Conservation (phyloP, 768 basidiomycete species). For the Cystobasidium ongulense region DNA sequence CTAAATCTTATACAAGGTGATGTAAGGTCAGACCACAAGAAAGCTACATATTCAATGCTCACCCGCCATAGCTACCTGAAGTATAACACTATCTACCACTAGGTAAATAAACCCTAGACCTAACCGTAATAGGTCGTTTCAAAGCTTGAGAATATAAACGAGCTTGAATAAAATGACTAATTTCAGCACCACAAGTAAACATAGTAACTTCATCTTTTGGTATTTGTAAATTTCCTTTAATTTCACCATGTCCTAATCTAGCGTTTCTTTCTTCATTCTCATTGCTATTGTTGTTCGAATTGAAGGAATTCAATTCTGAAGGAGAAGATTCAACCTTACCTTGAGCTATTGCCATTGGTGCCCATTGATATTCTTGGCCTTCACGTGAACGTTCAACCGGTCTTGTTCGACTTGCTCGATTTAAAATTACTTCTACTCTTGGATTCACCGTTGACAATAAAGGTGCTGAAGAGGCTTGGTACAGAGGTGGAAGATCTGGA, state of each 20-base stretch:
- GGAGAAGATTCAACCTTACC: neutral
- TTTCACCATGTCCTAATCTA: conserved; percentile 3
- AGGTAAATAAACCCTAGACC: neutral
- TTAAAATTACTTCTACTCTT: neutral
- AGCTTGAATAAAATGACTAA: conserved; percentile 14
- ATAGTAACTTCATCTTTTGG: conserved; percentile 18
- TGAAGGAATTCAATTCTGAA: neutral
- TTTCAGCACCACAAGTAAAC: conserved; percentile 17
- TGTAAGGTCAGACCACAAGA: no score
- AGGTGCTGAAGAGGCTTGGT: neutral
- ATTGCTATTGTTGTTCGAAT: no score
- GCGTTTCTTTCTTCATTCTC: neutral
- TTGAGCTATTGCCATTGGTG: neutral
- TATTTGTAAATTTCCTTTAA: neutral
- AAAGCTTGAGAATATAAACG: neutral
- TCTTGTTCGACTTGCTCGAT: neutral
- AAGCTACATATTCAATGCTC: no score
- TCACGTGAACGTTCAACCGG: conserved; percentile 1
- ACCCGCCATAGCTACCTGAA: no score
- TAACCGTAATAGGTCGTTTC: neutral
- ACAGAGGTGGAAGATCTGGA: conserved; percentile 17
- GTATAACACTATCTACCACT: neutral
- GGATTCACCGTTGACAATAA: neutral
- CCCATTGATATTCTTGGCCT: neutral
- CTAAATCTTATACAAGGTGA: no score